Percentiles rank a stretch among this genome's conserved stretches.
These are phyloP conservation scores for Cicer yamashitae DNA, from an alignment of 306 rosid species.

Conservation along the genomic window DNA sequence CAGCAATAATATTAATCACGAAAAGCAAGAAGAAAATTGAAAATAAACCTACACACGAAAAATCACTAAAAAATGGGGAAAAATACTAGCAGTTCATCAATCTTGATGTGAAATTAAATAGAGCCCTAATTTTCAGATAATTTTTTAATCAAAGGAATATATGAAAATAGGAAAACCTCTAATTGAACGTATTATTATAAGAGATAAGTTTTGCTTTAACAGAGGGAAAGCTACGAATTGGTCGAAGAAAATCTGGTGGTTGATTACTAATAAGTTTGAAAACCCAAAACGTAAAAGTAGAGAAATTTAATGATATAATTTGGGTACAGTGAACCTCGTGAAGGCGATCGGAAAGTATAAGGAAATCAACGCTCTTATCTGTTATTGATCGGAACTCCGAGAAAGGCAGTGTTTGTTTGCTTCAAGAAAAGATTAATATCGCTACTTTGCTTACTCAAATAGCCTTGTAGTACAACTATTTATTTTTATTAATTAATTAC, in stretches of 20 bases:
- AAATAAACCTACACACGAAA: constrained; percentile 14
- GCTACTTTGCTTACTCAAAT: constrained; percentile 23
- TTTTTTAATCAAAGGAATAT: not conserved
- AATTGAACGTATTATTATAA: not conserved
- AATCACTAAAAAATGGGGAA: not conserved
- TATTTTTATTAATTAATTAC: not conserved
- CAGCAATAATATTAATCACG: constrained; percentile 25
- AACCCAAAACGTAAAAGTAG: constrained; percentile 3
- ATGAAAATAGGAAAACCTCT: constrained; percentile 35
- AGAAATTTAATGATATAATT: not conserved
- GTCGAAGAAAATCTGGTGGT: not conserved
- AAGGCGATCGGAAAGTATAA: constrained; percentile 41
- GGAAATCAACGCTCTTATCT: constrained; percentile 37
- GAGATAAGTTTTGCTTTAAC: too few species aligned
- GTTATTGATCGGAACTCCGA: constrained; percentile 38
- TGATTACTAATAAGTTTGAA: constrained; percentile 3
- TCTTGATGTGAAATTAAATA: not conserved
- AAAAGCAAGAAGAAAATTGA: constrained; percentile 22
- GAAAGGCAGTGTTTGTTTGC: constrained; percentile 47
- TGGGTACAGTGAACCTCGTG: constrained; percentile 47
- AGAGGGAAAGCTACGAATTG: too few species aligned
- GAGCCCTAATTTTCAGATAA: constrained; percentile 5
- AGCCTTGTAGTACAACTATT: not conserved
- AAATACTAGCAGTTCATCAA: too few species aligned
- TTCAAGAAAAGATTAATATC: constrained; percentile 35